Evolutionary conservation across 2,329 filamentous ascomycete genomes (phyloP), one percentile per base, ranked within the genome.

Genomic region (Orbilia ellipsospora): DNA sequence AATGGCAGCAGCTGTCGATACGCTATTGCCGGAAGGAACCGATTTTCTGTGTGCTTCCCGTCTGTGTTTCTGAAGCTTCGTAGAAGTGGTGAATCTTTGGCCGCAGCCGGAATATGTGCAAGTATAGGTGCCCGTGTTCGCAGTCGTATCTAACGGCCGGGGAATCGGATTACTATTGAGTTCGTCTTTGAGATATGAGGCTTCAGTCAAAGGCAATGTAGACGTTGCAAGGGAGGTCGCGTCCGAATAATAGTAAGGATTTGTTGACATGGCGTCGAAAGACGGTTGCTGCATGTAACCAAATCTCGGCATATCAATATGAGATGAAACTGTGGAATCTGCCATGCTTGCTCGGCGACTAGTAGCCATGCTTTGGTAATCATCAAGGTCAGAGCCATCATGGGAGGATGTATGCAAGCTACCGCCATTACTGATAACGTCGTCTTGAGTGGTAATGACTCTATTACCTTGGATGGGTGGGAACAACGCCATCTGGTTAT

Each of bases 21-120:
- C 74, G 72, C 80, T 77, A 42, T 85, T 81, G 81, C 85, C 79
- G 83, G 83, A 66, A 83, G 86, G 80, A 86, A 83, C 89, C n/a
- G 88, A 88, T 79, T 92, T 90, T 57, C 94, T 89, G 82, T 99
- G 95, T 4, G 90, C 92, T 81, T 99, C 95, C 23, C 94, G 89
- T 85, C 97, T 97, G 85, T 99, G 95, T 83, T 95, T 95, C 82
- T 98, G 94, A 2, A 99, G 86, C 78, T 94, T 89, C 7, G 89
- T 87, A 3, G 93, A 93, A 0, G 93, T 93, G 79, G 96, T 92
- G 80, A 99, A 99, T 63, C 95, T 91, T 78, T 91, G 85, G 0
- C 90, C 90, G 81, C 95, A 98, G 10, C 93, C 93, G 80, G 96
- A 93, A 80, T 97, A 97, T 0, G 94, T 97, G 83, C 95, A 99